A percentile compares a stretch with the other conserved stretches of the same genome.
Evolutionary conservation across 352 stramenopile species (phyloP).

Genomic region (Hyaloperonospora brassicae): DNA sequence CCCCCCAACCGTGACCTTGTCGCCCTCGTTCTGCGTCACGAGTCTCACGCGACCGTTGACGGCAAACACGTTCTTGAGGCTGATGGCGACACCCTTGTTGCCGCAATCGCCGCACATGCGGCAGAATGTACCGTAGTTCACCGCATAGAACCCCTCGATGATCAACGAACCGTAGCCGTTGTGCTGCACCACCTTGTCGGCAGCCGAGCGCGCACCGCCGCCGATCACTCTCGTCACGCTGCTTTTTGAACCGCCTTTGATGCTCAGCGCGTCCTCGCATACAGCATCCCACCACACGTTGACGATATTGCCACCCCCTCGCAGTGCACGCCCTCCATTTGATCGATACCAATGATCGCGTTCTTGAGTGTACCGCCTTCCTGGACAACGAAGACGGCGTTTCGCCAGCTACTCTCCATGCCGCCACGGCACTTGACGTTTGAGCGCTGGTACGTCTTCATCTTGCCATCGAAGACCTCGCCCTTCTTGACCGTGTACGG

Average conservation of each 20-base stretch:
- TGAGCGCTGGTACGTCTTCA: constrained; percentile 22
- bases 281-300: too few relatives aligned
- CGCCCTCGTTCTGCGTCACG: constrained; percentile 41
- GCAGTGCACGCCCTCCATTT: constrained; percentile 14
- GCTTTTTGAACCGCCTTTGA: too few relatives aligned
- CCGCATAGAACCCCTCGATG: too few relatives aligned
- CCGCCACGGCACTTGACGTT: constrained; percentile 36
- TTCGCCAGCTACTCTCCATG: constrained; percentile 20
- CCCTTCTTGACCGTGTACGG: constrained; percentile 30
- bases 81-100: constrained; percentile 31
- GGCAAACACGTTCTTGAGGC: constrained; percentile 29
- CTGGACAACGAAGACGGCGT: constrained; percentile 38
- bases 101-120: constrained; percentile 21
- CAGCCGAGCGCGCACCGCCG: too few relatives aligned
- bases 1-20: constrained; percentile 31
- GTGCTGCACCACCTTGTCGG: too few relatives aligned
- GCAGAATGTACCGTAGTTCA: too few relatives aligned
- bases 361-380: constrained; percentile 40
- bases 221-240: too few relatives aligned
- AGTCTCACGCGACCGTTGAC: constrained; percentile 26
- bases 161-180: too few relatives aligned
- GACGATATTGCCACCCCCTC: constrained; percentile 13
- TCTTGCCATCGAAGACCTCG: constrained; percentile 41
- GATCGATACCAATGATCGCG: constrained; percentile 42
- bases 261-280: too few relatives aligned